Percentiles rank a stretch among this genome's conserved stretches.
phyloP scores from a whole-genome alignment of 2,329 filamentous ascomycete species.

The Sphaerulina vaccinii region DNA sequence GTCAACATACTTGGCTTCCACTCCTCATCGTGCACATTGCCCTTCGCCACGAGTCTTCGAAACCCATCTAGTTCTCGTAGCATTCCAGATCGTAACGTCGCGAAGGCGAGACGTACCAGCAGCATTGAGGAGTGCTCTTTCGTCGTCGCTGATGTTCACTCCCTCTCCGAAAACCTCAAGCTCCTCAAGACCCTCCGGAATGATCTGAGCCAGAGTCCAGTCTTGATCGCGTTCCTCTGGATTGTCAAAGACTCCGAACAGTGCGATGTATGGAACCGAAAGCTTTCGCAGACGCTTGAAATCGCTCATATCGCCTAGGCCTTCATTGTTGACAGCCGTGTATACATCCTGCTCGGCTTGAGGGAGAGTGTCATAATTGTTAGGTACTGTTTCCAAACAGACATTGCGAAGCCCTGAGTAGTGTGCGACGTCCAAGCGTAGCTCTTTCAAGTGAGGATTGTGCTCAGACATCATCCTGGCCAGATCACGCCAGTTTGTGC shows the following conservation, averaged over 20 bases:
- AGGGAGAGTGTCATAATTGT: no score
- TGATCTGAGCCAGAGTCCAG: slow-evolving; percentile 12
- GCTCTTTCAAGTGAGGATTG: slow-evolving; percentile 2
- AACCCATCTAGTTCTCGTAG: slow-evolving; percentile 1
- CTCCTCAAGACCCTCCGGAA: slow-evolving; percentile 4
- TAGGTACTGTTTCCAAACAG: neutral
- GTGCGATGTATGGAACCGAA: neutral
- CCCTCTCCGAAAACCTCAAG: slow-evolving; percentile 9
- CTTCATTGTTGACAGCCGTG: neutral
- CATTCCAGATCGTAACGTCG: slow-evolving; percentile 7
- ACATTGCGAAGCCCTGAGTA: neutral
- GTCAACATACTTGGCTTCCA: no score
- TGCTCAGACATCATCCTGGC: neutral
- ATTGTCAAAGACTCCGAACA: slow-evolving; percentile 12
- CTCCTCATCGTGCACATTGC: no score
- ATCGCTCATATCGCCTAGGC: slow-evolving; percentile 4
- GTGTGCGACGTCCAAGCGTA: slow-evolving; percentile 1
- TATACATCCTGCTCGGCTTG: neutral
- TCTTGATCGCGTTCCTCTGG: slow-evolving; percentile 6
- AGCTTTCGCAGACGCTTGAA: slow-evolving; percentile 7
- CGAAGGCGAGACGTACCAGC: slow-evolving; percentile 3
- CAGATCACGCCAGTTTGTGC: neutral
- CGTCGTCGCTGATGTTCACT: slow-evolving; percentile 6
- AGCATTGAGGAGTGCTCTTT: slow-evolving; percentile 3
- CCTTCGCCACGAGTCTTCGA: slow-evolving; percentile 1